phyloP scores from a whole-genome alignment of 805 yeast species.

The Wickerhamomyces sydowiorum region DNA sequence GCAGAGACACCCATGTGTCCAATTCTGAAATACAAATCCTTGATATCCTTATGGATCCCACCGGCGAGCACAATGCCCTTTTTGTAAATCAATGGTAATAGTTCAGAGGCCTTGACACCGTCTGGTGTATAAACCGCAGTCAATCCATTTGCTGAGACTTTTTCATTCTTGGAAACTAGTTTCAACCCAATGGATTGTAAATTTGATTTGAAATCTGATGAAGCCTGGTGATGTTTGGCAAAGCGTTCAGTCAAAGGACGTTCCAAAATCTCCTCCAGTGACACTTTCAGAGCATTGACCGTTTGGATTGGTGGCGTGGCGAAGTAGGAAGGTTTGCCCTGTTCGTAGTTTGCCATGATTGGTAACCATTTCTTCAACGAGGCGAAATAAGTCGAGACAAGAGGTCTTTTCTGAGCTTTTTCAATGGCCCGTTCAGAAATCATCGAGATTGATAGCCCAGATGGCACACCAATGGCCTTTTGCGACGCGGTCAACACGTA shows the following conservation, averaged over 20 bases:
- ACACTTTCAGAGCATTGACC: constrained; percentile 71
- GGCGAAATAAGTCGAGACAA: constrained; percentile 47
- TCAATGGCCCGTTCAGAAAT: constrained; percentile 71
- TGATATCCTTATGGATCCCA: constrained; percentile 80
- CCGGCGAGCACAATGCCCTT: constrained; percentile 81
- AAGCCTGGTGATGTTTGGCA: constrained; percentile 53
- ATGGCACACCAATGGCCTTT: constrained; percentile 92
- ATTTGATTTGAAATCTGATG: constrained; percentile 58
- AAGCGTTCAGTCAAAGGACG: constrained; percentile 54
- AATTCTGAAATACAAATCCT: constrained; percentile 79
- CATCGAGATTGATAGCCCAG: constrained; percentile 78
- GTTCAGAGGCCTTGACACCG: constrained; percentile 60
- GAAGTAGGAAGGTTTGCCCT: constrained; percentile 76
- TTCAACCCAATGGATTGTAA: constrained; percentile 57
- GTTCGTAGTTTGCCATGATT: constrained; percentile 79
- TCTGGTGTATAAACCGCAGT: constrained; percentile 83
- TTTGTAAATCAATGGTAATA: constrained; percentile 47
- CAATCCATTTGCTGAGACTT: constrained; percentile 79
- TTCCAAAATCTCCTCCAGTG: constrained; percentile 66
- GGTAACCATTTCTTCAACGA: constrained; percentile 84
- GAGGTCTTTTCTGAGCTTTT: constrained; percentile 47
- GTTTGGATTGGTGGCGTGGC: constrained; percentile 97
- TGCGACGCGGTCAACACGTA: constrained; percentile 89
- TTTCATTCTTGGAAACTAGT: constrained; percentile 52
- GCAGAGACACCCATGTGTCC: constrained; percentile 95